Conservation (phyloP, 331 rosid species). For the Pyracantha coccinea region DNA sequence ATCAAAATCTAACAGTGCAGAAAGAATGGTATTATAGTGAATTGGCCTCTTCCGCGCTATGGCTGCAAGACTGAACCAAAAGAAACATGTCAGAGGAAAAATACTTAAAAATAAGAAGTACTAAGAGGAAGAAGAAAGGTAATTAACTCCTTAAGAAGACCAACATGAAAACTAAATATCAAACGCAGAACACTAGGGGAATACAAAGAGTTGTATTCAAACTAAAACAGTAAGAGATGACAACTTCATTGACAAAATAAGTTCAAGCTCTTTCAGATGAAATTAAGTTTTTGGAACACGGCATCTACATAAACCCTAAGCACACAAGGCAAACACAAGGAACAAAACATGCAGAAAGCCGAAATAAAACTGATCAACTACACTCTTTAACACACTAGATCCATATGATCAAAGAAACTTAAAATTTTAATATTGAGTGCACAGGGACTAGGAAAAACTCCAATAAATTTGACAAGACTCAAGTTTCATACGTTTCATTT, state of each 20-base stretch:
- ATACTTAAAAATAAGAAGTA: background rate
- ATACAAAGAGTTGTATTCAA: background rate
- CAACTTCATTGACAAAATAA: background rate
- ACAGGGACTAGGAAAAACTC: no score
- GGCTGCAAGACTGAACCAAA: slow-evolving; percentile 74
- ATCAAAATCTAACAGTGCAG: slow-evolving; percentile 71
- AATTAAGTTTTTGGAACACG: background rate
- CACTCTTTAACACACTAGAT: background rate
- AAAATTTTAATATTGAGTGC: no score
- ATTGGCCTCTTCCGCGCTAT: slow-evolving; percentile 81
- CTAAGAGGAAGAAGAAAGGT: background rate
- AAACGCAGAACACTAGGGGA: background rate
- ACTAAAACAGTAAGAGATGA: background rate
- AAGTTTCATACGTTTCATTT: background rate
- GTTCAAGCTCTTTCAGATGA: background rate
- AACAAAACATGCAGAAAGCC: background rate
- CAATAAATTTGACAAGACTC: background rate
- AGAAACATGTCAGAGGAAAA: background rate
- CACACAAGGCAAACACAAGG: background rate
- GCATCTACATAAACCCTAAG: background rate
- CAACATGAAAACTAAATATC: background rate
- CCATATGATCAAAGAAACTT: no score
- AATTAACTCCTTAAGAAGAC: background rate
- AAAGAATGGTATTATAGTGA: slow-evolving; percentile 58
- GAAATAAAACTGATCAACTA: background rate